Evolutionary conservation across 768 basidiomycete genomes (phyloP).

Genomic region (Hygrophorus russula): DNA sequence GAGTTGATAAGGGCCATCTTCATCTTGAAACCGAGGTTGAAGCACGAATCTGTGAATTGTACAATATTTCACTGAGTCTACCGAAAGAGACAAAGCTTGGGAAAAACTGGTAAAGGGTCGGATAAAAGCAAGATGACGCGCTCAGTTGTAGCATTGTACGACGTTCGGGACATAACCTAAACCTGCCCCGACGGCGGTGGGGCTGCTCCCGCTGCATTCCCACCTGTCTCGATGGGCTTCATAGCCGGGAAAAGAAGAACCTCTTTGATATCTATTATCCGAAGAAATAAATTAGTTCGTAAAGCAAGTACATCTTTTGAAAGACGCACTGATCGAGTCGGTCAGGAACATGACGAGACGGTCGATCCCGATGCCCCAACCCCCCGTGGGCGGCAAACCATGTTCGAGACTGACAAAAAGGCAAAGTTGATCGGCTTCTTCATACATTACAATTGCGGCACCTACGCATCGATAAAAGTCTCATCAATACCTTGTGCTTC

Average conservation of each 20-base stretch:
- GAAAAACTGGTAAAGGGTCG: no score
- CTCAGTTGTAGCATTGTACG: no score
- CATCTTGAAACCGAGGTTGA: no score
- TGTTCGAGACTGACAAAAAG: constrained; percentile 67
- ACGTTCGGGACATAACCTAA: no score
- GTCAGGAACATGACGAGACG: constrained; percentile 98
- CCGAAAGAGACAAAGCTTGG: no score
- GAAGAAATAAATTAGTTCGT: not conserved
- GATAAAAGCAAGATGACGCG: no score
- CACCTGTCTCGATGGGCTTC: constrained; percentile 57
- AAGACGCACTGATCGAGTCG: constrained; percentile 74
- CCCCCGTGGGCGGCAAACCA: constrained; percentile 93
- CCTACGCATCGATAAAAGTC: constrained; percentile 89
- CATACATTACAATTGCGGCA: constrained; percentile 10
- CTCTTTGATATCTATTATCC: constrained; percentile 79
- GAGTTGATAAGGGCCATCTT: no score
- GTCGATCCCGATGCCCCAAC: constrained; percentile 95
- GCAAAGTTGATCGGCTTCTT: not conserved
- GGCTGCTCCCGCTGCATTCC: not conserved
- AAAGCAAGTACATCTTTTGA: constrained; percentile 3
- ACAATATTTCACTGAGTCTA: no score
- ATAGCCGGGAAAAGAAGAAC: constrained; percentile 95
- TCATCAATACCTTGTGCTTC: constrained; percentile 98
- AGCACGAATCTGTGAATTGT: no score
- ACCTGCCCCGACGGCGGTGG: not conserved